phyloP scores from a whole-genome alignment of 2,329 filamentous ascomycete genomes.

The Cytospora piceicola region DNA sequence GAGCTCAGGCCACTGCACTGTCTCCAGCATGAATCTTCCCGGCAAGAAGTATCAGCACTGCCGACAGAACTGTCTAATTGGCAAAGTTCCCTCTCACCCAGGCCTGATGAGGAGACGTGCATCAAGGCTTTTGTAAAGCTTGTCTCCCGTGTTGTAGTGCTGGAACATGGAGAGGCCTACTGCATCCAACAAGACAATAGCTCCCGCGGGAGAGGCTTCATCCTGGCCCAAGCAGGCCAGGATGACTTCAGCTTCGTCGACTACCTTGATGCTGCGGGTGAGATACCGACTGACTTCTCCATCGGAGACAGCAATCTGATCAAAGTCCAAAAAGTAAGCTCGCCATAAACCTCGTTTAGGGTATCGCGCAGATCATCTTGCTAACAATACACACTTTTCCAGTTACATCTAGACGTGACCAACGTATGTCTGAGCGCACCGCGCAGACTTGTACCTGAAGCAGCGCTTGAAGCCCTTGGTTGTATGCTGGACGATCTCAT shows the following conservation, averaged over 20 bases:
- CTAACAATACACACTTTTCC: background rate
- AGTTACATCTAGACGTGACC: slow-evolving; percentile 16
- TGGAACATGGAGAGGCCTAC: slow-evolving; percentile 27
- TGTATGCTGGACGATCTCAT: slow-evolving; percentile 23
- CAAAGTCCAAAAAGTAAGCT: slow-evolving; percentile 14
- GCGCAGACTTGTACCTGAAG: slow-evolving; percentile 16
- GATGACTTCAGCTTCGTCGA: slow-evolving; percentile 12
- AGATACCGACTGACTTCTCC: slow-evolving; percentile 29
- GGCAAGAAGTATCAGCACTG: slow-evolving; percentile 6
- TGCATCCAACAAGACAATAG: slow-evolving; percentile 23
- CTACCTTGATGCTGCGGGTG: slow-evolving; percentile 2
- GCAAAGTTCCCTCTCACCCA: slow-evolving; percentile 20
- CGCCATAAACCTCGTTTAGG: background rate
- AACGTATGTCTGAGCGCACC: slow-evolving; percentile 13
- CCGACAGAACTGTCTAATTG: slow-evolving; percentile 13
- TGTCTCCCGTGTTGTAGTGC: slow-evolving; percentile 24
- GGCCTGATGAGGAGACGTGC: slow-evolving; percentile 18
- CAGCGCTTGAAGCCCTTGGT: slow-evolving; percentile 18
- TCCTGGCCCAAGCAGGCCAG: slow-evolving; percentile 17
- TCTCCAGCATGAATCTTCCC: slow-evolving; percentile 14
- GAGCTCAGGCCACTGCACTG: slow-evolving; percentile 32
- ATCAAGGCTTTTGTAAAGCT: slow-evolving; percentile 28
- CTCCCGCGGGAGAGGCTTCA: slow-evolving; percentile 8
- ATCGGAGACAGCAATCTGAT: slow-evolving; percentile 21
- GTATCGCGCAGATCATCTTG: background rate